Conservation (phyloP, 2,329 filamentous ascomycete genomes). For the Colletotrichum neosansevieriae region DNA sequence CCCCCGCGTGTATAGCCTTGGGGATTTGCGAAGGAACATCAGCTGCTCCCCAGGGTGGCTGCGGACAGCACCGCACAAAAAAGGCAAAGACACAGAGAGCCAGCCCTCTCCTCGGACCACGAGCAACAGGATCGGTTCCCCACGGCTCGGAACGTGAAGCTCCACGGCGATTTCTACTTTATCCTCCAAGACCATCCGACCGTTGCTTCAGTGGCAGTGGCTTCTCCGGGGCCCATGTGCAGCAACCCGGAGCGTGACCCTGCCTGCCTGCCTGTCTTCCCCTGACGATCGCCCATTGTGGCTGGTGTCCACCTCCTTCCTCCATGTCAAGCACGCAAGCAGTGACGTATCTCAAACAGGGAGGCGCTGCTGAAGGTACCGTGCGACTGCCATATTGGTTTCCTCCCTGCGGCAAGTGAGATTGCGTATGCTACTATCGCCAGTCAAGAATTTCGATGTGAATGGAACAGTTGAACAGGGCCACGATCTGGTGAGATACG, state of each 20-base stretch:
- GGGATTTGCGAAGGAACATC: slow-evolving; percentile 3
- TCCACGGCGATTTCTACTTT: slow-evolving; percentile 14
- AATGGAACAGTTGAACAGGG: slow-evolving; percentile 14
- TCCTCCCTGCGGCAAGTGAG: not conserved
- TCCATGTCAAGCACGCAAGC: slow-evolving; percentile 32
- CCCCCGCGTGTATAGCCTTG: not conserved
- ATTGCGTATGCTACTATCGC: not conserved
- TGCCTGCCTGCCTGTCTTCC: not conserved
- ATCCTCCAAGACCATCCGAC: not conserved
- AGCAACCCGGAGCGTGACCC: slow-evolving; percentile 28
- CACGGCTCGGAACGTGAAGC: slow-evolving; percentile 33
- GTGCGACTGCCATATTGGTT: not conserved
- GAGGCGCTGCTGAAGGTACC: not conserved
- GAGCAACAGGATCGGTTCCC: slow-evolving; percentile 4
- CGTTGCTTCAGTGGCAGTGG: not conserved
- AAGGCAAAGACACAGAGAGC: not conserved
- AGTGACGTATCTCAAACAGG: slow-evolving; percentile 27
- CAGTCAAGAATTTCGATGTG: not conserved
- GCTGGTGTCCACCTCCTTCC: slow-evolving; percentile 21
- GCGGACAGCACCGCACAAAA: not conserved
- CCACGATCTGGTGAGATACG: slow-evolving; percentile 17
- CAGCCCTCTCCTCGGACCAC: not conserved
- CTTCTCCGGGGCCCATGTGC: slow-evolving; percentile 8
- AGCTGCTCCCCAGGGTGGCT: not conserved
- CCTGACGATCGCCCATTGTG: slow-evolving; percentile 18